phyloP scores from a whole-genome alignment of 2,329 filamentous ascomycete species.

The Aspergillus uvarum region DNA sequence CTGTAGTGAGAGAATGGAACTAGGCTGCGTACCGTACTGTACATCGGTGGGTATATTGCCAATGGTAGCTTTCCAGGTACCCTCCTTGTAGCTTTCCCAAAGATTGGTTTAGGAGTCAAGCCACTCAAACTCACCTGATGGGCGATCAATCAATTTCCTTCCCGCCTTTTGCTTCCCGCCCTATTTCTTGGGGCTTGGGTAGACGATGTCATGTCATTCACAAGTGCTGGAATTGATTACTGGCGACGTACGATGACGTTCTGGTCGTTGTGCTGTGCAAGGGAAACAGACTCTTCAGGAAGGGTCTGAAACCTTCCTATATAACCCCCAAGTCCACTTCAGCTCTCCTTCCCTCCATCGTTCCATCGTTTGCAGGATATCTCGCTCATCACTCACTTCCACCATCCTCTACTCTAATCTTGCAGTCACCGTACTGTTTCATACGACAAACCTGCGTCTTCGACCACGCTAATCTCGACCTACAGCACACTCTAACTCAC shows the following conservation, averaged over 20 bases:
- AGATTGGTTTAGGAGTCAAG: background rate
- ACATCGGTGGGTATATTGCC: background rate
- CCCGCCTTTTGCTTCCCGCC: background rate
- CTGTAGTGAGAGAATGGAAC: too few species aligned
- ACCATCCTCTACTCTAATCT: background rate
- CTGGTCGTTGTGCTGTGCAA: background rate
- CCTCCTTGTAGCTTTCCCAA: background rate
- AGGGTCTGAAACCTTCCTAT: background rate
- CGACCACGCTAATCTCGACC: background rate
- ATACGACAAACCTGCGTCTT: background rate
- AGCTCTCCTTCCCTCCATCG: background rate
- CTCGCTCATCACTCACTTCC: background rate
- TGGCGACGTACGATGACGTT: background rate
- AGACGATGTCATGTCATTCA: constrained; percentile 19
- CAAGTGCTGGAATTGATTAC: background rate
- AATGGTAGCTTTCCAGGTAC: background rate
- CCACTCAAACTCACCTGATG: background rate
- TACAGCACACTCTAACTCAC: constrained; percentile 1
- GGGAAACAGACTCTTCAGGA: background rate
- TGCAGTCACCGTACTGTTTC: background rate
- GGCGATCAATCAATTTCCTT: background rate
- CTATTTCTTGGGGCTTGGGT: background rate
- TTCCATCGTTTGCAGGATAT: background rate
- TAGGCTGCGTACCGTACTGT: background rate
- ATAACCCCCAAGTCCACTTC: constrained; percentile 9